A percentile compares a stretch with the other conserved stretches of the same genome.
Conservation (phyloP, 2,329 filamentous ascomycete genomes). For the Microdochium trichocladiopsis region DNA sequence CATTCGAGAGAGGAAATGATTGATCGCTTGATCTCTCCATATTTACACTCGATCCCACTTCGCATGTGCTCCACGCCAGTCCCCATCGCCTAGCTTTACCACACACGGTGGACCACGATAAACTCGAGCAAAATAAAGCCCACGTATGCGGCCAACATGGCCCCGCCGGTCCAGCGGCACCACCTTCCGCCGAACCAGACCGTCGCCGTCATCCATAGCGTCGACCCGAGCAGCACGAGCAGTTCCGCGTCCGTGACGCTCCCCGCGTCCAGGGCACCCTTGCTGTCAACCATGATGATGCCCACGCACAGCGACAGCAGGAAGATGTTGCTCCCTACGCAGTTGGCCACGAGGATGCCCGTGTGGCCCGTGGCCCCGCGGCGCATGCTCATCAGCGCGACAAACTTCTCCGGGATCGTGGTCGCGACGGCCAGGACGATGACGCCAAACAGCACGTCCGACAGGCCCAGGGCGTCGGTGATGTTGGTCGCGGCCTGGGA, state of each 20-base stretch:
- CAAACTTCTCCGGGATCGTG: conserved; percentile 45
- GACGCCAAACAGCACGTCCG: conserved; percentile 37
- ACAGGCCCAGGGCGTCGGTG: conserved; percentile 30
- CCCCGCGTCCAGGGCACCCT: conserved; percentile 4
- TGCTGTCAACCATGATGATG: conserved; percentile 17
- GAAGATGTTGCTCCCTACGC: conserved; percentile 48
- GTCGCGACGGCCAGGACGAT: conserved; percentile 42
- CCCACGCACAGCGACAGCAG: conserved; percentile 42
- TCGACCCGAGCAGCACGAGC: conserved; percentile 9
- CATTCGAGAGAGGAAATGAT: too few species aligned
- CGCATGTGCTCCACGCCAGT: too few species aligned
- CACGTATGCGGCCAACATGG: conserved; percentile 8
- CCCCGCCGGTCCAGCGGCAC: conserved; percentile 4
- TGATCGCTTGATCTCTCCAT: too few species aligned
- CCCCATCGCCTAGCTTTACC: too few species aligned
- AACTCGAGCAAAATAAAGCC: conserved; percentile 11
- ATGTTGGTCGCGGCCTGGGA: conserved; percentile 36
- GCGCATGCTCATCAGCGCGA: conserved; percentile 42
- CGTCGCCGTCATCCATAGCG: conserved; percentile 8
- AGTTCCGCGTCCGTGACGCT: conserved; percentile 7
- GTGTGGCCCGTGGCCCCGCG: conserved; percentile 34
- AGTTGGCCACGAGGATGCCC: conserved; percentile 44
- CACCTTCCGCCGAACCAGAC: conserved; percentile 10
- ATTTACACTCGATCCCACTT: too few species aligned
- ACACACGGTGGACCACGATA: conserved; percentile 1